Percentiles rank a stretch among this genome's conserved stretches.
Conservation (phyloP, 352 stramenopile species). For the Globisporangium abappressorium region DNA sequence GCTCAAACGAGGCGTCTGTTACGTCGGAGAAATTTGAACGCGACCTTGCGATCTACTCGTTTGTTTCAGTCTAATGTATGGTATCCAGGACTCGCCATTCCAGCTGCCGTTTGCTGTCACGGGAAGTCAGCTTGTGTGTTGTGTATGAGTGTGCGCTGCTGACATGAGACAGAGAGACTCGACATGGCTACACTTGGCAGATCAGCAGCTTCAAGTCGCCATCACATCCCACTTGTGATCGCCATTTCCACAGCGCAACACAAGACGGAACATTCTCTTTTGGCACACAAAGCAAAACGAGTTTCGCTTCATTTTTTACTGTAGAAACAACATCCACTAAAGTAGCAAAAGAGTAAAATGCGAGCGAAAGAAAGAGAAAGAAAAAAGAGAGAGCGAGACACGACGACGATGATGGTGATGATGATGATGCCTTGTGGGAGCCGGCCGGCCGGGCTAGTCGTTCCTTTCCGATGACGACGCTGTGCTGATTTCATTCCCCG, state of each 20-base stretch:
- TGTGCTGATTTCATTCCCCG: not conserved
- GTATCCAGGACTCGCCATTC: not conserved
- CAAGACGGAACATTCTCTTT: not conserved
- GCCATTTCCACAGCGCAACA: not conserved
- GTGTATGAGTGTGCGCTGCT: not conserved
- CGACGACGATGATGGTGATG: slow-evolving; percentile 5
- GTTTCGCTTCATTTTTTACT: slow-evolving; percentile 9
- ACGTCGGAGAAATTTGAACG: not conserved
- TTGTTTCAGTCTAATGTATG: not conserved
- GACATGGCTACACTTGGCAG: not conserved
- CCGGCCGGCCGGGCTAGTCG: not conserved
- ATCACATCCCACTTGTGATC: not conserved
- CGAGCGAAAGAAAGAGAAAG: slow-evolving; percentile 9
- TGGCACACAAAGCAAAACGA: not conserved
- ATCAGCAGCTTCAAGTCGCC: slow-evolving; percentile 1
- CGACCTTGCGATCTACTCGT: not conserved
- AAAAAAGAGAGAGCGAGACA: not conserved
- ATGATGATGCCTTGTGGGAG: not conserved
- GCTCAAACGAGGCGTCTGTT: not conserved
- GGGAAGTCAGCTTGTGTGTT: not conserved
- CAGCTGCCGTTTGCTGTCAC: not conserved
- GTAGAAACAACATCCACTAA: slow-evolving; percentile 5
- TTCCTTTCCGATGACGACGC: not conserved
- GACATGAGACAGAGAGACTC: not conserved
- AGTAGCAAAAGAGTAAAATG: slow-evolving; percentile 14